A percentile compares a stretch with the other conserved stretches of the same genome.
These are phyloP conservation scores for Zizania palustris DNA, from an alignment of 202 grass and related monocot genomes.

Conservation along the genomic window DNA sequence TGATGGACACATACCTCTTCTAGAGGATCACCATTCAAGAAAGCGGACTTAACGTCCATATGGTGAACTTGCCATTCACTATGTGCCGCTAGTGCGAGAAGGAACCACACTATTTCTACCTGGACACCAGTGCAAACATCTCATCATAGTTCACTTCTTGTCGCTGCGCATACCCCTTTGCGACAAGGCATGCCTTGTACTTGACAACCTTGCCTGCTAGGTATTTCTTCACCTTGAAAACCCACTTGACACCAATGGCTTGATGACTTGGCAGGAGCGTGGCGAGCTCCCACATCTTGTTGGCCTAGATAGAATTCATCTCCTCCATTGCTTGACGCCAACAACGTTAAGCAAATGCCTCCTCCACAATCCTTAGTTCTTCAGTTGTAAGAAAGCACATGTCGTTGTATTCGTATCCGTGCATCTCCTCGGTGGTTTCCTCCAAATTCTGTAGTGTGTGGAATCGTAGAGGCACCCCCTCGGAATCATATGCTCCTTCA, in stretches of 20 bases:
- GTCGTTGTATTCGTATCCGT: background rate
- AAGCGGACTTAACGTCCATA: constrained; percentile 12
- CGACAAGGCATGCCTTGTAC: no score
- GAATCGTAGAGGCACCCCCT: background rate
- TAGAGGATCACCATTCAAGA: background rate
- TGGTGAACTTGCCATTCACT: background rate
- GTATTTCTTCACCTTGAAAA: background rate
- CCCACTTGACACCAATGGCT: background rate
- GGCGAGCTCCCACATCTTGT: background rate
- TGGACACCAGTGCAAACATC: no score
- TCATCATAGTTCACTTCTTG: no score
- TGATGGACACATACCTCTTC: background rate
- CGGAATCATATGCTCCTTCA: background rate
- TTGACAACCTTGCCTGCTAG: background rate
- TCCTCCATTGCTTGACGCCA: background rate
- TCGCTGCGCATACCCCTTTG: no score
- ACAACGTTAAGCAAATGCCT: background rate
- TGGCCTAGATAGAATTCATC: background rate
- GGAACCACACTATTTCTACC: background rate
- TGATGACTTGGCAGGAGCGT: background rate
- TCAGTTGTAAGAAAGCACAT: background rate
- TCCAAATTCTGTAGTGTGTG: background rate
- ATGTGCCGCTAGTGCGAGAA: constrained; percentile 4
- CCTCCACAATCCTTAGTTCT: background rate
- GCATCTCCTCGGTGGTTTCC: background rate